These are phyloP conservation scores for Neofusicoccum ribis DNA, from an alignment of 2,329 filamentous ascomycete genomes.

Conservation along the genomic window DNA sequence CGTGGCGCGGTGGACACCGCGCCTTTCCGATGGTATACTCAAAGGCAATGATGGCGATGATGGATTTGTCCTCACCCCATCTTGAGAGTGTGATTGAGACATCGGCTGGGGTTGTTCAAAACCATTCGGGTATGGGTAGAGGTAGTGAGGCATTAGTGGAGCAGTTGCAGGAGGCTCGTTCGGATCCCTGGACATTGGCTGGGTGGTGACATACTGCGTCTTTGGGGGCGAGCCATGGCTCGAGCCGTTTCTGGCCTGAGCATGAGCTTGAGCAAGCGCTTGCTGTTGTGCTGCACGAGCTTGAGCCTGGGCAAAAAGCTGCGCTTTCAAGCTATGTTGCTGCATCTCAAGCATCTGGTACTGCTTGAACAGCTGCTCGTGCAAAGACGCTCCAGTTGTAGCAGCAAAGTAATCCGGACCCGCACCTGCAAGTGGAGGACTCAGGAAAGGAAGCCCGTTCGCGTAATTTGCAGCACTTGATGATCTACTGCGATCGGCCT, in stretches of 20 bases:
- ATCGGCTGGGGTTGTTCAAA: slow-evolving; percentile 42
- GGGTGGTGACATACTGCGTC: slow-evolving; percentile 16
- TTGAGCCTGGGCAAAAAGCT: slow-evolving; percentile 37
- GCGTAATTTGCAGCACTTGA: slow-evolving; percentile 56
- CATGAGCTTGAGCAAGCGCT: slow-evolving; percentile 32
- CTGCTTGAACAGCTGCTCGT: slow-evolving; percentile 52
- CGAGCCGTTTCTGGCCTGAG: slow-evolving; percentile 20
- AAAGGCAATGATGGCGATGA: slow-evolving; percentile 49
- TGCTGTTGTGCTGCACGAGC: slow-evolving; percentile 30
- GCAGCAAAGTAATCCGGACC: slow-evolving; percentile 46
- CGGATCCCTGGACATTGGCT: not conserved
- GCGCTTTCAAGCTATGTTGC: slow-evolving; percentile 36
- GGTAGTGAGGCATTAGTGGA: slow-evolving; percentile 37
- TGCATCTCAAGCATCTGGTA: slow-evolving; percentile 50
- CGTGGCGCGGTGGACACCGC: slow-evolving; percentile 45
- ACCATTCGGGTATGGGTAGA: slow-evolving; percentile 49
- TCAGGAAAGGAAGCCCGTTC: slow-evolving; percentile 41
- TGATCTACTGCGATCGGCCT: slow-evolving; percentile 53
- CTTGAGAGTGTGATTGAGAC: slow-evolving; percentile 40
- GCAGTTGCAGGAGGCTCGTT: slow-evolving; percentile 28
- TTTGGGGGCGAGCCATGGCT: slow-evolving; percentile 17
- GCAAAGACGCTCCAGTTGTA: slow-evolving; percentile 44
- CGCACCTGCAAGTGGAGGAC: slow-evolving; percentile 42
- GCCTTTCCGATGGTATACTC: slow-evolving; percentile 44
- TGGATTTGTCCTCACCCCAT: slow-evolving; percentile 49